These are phyloP conservation scores for Auriscalpium microsporum DNA, from an alignment of 768 basidiomycete species.

Conservation along the genomic window DNA sequence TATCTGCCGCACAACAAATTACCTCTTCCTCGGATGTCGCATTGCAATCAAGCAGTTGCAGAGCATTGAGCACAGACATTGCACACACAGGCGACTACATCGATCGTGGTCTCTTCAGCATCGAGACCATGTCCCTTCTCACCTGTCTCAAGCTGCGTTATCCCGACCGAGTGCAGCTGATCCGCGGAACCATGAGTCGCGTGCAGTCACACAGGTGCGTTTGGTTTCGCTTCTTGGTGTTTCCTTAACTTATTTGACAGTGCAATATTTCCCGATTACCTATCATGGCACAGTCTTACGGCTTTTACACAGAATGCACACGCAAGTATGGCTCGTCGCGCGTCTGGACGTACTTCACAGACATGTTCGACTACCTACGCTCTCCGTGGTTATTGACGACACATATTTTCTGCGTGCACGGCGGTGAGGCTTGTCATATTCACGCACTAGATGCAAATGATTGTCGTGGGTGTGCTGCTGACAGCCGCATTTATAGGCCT, in stretches of 20 bases:
- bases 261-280: constrained; percentile 8
- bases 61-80: not conserved
- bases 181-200: constrained; percentile 92
- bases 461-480: not conserved
- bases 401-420: constrained; percentile 98
- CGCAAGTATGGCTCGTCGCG: constrained; percentile 91
- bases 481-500: constrained; percentile 50
- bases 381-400: constrained; percentile 96
- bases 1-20: constrained; percentile 95
- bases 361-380: constrained; percentile 97
- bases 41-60: no score
- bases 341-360: constrained; percentile 98
- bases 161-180: constrained; percentile 90
- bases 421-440: not conserved
- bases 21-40: constrained; percentile 80
- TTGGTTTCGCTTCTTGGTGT: not conserved
- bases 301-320: constrained; percentile 74
- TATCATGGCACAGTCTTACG: constrained; percentile 64
- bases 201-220: constrained; percentile 63
- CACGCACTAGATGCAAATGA: constrained; percentile 42
- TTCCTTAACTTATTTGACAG: constrained; percentile 49
- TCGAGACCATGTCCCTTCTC: constrained; percentile 95
- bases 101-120: constrained; percentile 91
- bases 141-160: constrained; percentile 95
- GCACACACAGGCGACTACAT: constrained; percentile 46